phyloP scores from a whole-genome alignment of 1,139 yeast species.

The Hemisphaericaspora lyxosophila region DNA sequence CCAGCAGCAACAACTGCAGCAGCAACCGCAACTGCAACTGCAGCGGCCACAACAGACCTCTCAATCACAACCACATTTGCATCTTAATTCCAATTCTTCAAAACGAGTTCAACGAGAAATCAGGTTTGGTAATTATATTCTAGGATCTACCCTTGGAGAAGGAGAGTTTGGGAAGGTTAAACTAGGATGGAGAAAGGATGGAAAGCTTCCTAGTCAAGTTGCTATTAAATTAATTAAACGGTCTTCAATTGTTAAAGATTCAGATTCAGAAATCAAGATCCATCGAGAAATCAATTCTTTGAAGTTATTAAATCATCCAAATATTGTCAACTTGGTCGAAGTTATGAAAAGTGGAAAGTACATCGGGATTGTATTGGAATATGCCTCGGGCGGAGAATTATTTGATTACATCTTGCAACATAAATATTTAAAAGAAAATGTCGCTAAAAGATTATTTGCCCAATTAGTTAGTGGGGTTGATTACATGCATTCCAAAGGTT shows the following conservation, averaged over 20 bases:
- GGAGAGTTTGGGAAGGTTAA: conserved; percentile 98
- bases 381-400: conserved; percentile 96
- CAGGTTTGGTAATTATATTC: conserved; percentile 81
- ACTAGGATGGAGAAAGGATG: conserved; percentile 92
- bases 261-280: conserved; percentile 83
- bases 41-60: neutral
- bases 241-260: conserved; percentile 78
- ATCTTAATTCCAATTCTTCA: conserved; percentile 6
- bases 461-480: conserved; percentile 92
- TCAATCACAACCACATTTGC: neutral
- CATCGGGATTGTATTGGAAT: conserved; percentile 93
- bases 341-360: conserved; percentile 92
- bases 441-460: conserved; percentile 86
- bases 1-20: conserved; percentile 6
- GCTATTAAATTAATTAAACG: conserved; percentile 91
- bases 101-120: conserved; percentile 51
- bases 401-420: conserved; percentile 89
- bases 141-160: conserved; percentile 95
- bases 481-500: conserved; percentile 82
- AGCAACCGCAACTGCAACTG: neutral
- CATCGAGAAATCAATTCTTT: conserved; percentile 92
- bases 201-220: conserved; percentile 75
- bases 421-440: conserved; percentile 78
- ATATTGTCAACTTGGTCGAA: conserved; percentile 86
- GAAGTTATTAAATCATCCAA: conserved; percentile 85